These are phyloP conservation scores for Neofusicoccum sp. DNA, from an alignment of 2,329 filamentous ascomycete species.

Conservation along the genomic window DNA sequence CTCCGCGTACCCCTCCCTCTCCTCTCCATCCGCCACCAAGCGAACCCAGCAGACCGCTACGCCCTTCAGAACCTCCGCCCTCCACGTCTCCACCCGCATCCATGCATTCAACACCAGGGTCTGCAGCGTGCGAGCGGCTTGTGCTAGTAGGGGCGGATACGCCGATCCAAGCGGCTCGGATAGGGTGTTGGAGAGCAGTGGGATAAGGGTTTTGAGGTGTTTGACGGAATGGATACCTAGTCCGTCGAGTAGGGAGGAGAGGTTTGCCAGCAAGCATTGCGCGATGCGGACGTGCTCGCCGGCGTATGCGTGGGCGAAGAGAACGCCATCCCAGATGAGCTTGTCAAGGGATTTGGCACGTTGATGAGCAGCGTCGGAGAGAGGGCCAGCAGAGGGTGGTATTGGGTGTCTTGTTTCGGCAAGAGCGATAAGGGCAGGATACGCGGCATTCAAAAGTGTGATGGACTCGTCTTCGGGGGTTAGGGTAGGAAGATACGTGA, in stretches of 20 bases:
- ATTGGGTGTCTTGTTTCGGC: constrained; percentile 43
- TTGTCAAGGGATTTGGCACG: constrained; percentile 43
- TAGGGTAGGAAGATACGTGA: constrained; percentile 74
- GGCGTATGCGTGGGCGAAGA: constrained; percentile 54
- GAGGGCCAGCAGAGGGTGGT: constrained; percentile 24
- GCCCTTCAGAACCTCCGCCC: constrained; percentile 62
- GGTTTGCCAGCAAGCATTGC: constrained; percentile 54
- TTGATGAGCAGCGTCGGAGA: constrained; percentile 27
- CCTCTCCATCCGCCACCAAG: constrained; percentile 21
- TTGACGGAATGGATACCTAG: constrained; percentile 64
- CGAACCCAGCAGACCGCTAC: constrained; percentile 43
- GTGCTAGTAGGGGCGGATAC: constrained; percentile 53
- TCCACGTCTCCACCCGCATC: constrained; percentile 64
- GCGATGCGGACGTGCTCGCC: constrained; percentile 59
- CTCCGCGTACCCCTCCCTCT: constrained; percentile 19
- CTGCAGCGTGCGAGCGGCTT: constrained; percentile 55
- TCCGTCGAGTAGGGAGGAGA: constrained; percentile 50
- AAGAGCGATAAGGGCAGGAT: constrained; percentile 64
- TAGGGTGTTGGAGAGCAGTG: constrained; percentile 64
- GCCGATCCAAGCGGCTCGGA: constrained; percentile 66
- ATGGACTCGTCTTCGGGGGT: constrained; percentile 72
- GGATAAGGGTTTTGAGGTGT: constrained; percentile 68
- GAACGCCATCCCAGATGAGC: constrained; percentile 42
- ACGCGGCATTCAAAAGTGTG: constrained; percentile 62
- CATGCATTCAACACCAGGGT: constrained; percentile 63